phyloP scores from a whole-genome alignment of 495 filamentous ascomycete species.

The Cercophora samala region DNA sequence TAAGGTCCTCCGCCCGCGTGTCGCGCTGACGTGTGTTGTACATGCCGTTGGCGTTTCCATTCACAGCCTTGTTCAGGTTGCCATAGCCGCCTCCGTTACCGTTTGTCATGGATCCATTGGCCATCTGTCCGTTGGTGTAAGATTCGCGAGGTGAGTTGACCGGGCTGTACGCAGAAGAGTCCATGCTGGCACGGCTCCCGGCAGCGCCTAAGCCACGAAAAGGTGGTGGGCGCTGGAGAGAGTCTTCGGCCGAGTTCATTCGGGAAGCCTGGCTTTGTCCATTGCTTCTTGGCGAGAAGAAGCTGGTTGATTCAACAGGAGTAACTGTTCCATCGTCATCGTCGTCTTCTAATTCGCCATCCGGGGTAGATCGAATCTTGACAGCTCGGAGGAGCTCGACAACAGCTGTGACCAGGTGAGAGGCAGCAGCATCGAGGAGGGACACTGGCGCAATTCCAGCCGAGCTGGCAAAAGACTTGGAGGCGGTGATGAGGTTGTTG shows the following conservation, averaged over 20 bases:
- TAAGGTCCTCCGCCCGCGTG: conserved; percentile 67
- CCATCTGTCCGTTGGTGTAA: conserved; percentile 35
- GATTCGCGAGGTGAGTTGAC: conserved; percentile 54
- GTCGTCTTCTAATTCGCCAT: conserved; percentile 72
- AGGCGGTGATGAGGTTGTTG: conserved; percentile 92
- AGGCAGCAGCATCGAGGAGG: conserved; percentile 90
- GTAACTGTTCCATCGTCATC: conserved; percentile 56
- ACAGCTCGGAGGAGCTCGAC: conserved; percentile 79
- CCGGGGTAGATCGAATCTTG: conserved; percentile 75
- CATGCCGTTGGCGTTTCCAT: conserved; percentile 20
- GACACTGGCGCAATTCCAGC: conserved; percentile 91
- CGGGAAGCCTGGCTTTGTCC: conserved; percentile 33
- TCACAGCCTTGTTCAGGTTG: conserved; percentile 20
- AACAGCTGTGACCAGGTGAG: conserved; percentile 78
- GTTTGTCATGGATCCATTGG: conserved; percentile 32
- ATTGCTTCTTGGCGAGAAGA: conserved; percentile 49
- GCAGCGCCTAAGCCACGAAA: conserved; percentile 47
- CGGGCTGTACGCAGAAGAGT: conserved; percentile 56
- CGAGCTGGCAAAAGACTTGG: conserved; percentile 80
- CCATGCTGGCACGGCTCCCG: conserved; percentile 40
- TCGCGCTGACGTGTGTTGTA: conserved; percentile 32
- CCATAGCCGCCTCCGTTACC: conserved; percentile 31
- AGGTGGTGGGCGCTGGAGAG: conserved; percentile 42
- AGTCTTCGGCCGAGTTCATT: conserved; percentile 35
- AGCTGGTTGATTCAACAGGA: conserved; percentile 50